Evolutionary conservation across 192 early-diverging fungal species (phyloP).

Genomic region (Diversispora eburnea): DNA sequence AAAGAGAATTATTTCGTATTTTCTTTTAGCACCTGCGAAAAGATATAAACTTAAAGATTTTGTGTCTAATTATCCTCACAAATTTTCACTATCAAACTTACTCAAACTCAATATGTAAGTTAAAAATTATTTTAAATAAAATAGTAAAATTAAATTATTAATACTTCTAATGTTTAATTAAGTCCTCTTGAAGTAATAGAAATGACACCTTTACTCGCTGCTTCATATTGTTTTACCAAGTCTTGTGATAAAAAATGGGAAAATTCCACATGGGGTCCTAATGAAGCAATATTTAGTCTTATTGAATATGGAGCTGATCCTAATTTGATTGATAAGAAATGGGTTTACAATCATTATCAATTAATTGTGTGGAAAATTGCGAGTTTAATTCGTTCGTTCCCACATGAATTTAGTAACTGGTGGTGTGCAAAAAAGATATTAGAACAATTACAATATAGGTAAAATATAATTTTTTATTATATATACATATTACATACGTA

Average conservation of each 20-base stretch:
- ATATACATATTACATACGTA: neutral
- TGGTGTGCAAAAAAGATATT: constrained; percentile 49
- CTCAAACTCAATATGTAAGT: constrained; percentile 15
- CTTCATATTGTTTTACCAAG: constrained; percentile 25
- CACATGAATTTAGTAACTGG: constrained; percentile 27
- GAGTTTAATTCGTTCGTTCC: constrained; percentile 48
- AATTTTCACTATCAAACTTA: neutral
- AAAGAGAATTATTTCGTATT: neutral
- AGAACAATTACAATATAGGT: constrained; percentile 48
- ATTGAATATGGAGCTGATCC: constrained; percentile 39
- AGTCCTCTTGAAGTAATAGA: constrained; percentile 33
- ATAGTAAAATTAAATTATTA: neutral
- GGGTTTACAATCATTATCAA: constrained; percentile 65
- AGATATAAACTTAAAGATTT: constrained; percentile 2
- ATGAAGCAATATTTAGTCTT: constrained; percentile 39
- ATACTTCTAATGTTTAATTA: neutral
- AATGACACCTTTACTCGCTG: constrained; percentile 32
- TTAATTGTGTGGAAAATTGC: constrained; percentile 74
- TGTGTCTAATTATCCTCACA: neutral
- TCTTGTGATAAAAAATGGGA: neutral
- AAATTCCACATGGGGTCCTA: constrained; percentile 41
- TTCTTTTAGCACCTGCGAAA: neutral
- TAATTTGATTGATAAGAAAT: constrained; percentile 31
- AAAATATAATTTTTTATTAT: constrained; percentile 22
- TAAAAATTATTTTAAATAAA: neutral